These are phyloP conservation scores for Maudiozyma turicensis DNA, from an alignment of 805 yeast species.

Conservation along the genomic window DNA sequence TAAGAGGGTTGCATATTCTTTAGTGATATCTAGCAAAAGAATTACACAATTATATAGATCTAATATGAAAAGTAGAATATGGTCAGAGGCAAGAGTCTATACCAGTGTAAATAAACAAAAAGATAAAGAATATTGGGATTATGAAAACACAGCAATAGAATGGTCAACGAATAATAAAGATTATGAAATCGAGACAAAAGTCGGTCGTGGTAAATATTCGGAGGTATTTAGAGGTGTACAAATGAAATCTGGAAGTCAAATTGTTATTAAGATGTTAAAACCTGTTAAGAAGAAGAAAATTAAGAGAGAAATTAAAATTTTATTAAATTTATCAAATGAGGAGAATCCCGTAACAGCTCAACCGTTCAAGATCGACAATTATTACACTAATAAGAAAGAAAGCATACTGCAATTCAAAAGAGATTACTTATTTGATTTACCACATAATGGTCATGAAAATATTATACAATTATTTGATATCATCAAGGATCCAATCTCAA, in stretches of 20 bases:
- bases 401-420: constrained; percentile 20
- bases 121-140: constrained; percentile 78
- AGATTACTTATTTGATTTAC: constrained; percentile 20
- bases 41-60: background rate
- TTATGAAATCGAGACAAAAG: constrained; percentile 72
- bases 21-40: background rate
- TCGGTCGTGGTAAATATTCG: constrained; percentile 92
- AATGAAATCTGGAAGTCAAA: constrained; percentile 48
- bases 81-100: constrained; percentile 54
- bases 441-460: constrained; percentile 44
- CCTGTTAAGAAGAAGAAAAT: constrained; percentile 91
- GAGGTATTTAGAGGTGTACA: constrained; percentile 86
- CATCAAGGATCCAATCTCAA: constrained; percentile 68
- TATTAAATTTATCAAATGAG: constrained; percentile 59
- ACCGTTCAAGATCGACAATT: constrained; percentile 17
- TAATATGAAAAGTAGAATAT: constrained; percentile 28
- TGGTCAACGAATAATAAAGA: constrained; percentile 50
- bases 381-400: constrained; percentile 24
- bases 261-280: constrained; percentile 83
- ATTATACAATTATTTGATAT: constrained; percentile 69
- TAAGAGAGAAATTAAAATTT: constrained; percentile 77
- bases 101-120: constrained; percentile 61
- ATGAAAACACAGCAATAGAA: constrained; percentile 53
- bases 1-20: background rate
- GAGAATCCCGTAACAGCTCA: constrained; percentile 21